Evolutionary conservation across 2,329 filamentous ascomycete species (phyloP).

Genomic region (Trichoderma sp.): DNA sequence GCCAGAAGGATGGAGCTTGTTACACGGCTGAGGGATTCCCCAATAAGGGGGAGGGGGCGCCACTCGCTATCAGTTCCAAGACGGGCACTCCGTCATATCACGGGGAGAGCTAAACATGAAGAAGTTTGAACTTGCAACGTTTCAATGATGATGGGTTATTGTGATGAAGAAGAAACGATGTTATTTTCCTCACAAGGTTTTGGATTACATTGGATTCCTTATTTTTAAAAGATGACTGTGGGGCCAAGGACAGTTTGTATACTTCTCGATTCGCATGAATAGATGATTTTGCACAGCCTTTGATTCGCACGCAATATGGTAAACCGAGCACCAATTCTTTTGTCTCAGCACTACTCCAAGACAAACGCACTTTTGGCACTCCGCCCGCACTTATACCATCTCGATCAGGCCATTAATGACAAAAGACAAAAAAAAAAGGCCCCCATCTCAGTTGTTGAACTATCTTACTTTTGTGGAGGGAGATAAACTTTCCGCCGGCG

Average conservation of each 20-base stretch:
- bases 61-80: background rate
- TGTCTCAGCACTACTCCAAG: conserved; percentile 8
- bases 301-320: background rate
- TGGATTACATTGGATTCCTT: background rate
- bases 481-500: conserved; percentile 21
- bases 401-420: conserved; percentile 12
- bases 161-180: background rate
- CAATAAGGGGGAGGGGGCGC: background rate
- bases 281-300: background rate
- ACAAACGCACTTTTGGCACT: background rate
- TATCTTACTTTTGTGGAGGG: background rate
- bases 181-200: background rate
- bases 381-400: background rate
- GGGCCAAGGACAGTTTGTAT: too few species aligned
- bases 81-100: conserved; percentile 3
- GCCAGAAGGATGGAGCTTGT: background rate
- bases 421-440: conserved; percentile 8
- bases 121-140: background rate
- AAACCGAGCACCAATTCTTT: background rate
- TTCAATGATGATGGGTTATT: background rate
- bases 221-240: too few species aligned
- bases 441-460: background rate
- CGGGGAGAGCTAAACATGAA: background rate
- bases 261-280: background rate
- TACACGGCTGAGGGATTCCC: conserved; percentile 11